Base-by-base conservation (phyloP, 306 rosid species). In the Vigna unguiculata region DNA sequence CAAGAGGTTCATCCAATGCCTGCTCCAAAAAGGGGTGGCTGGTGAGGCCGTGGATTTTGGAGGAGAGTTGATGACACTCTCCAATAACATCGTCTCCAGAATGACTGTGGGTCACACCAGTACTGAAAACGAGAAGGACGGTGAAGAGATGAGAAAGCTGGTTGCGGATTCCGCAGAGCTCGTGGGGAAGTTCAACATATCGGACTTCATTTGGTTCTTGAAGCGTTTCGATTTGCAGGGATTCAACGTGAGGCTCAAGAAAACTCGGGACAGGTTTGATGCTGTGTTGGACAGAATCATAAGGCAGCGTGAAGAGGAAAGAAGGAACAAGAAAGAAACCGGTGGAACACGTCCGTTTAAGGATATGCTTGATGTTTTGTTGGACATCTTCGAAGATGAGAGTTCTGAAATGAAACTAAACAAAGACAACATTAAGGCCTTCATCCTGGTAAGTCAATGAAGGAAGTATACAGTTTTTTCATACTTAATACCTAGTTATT, bases 391-490 rank as follows among this genome's bases (percentile, higher is more conserved):
- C 17, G 86, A 84, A 66, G 88, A 87, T 64, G 78, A 81, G 21
- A 75, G 22, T 32, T 75, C 89, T 1, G 90, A 89, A 75, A 82
- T 87, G 3, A 86, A 65, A 73, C 76, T 87, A 78, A 81, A 83
- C 2, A 83, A 57, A 59, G 88, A 86, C 5, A 89, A 87, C 45
- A 87, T 91, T 1, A 89, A 91, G 71, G 89, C 92, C 74, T 89
- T 89, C 54, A 79, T 86, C 70, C 11, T 87, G 88, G 93, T 89
- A 83, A 76, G 45, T 36, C 4, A 0, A 4, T 34, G 4, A 60
- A 34, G 40, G 40, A 34, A 34, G 40, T 34, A 6, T 34, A 34
- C 7, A 34, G 2, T 34, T 34, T 6, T 34, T 34, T 34, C 40
- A 34, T 34, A 9, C 40, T 34, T 34, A 34, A 38, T 1, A 34